Evolutionary conservation across 2,329 filamentous ascomycete species (phyloP), one percentile per base, ranked within the genome.

Genomic region (Pseudocercospora macadamiae): DNA sequence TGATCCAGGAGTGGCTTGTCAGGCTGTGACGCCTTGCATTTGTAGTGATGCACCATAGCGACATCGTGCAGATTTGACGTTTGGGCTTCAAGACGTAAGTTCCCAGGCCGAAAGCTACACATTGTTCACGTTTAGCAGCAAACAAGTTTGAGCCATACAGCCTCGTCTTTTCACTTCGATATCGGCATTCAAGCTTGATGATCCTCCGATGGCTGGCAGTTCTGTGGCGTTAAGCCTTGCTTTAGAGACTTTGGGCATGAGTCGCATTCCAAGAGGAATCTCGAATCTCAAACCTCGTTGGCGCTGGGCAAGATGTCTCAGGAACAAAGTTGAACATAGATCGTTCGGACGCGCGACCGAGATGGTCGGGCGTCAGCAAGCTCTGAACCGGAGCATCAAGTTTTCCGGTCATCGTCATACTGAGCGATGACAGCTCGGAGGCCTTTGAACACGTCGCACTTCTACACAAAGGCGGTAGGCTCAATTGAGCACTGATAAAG

Each of bases 31-130:
- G 39, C 39, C 12, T 32, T 6, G 28, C 12, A 7, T 32, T 32
- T 32, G 28, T 44, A 10, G 39, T 23, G 39, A 44, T 44, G 39
- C 19, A 45, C 14, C 39, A 45, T 25, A 45, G 42, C 42, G 23
- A 47, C 42, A 47, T 47, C 21, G 9, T 47, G 42, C 42, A 47
- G 42, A 47, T 47, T 23, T 23, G 21, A 47, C 21, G 42, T 26
- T 47, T 6, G 42, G 14, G 21, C n/a, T n/a, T 26, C 23, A 18
- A 12, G 26, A 23, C 19, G 12, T n/a, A 21, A 14, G 19, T 16
- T 47, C 14, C 21, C 10, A 28, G 14, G 42, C 18, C 37, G 37
- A 42, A 42, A 42, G 16, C 23, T n/a, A 21, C 37, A 42, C 37
- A 42, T 12, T 42, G 36, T 6, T 19, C 36, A 39, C 36, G 8